phyloP scores from a whole-genome alignment of 2,329 filamentous ascomycete genomes.

The Sclerotinia minor region DNA sequence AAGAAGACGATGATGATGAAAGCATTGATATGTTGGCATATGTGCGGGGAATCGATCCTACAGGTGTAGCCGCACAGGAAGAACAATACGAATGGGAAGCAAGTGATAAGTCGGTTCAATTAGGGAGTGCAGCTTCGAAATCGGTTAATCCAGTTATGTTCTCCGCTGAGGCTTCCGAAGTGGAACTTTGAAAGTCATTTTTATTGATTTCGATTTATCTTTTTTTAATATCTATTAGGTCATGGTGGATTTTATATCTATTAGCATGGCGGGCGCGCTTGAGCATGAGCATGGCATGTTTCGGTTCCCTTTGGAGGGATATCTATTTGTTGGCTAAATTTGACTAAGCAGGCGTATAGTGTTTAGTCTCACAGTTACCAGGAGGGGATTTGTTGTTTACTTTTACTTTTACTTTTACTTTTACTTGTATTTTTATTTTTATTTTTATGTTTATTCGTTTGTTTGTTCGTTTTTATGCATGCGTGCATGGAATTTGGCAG shows the following conservation, averaged over 20 bases:
- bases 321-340: neutral
- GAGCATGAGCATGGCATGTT: neutral
- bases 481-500: neutral
- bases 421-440: neutral
- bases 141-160: neutral
- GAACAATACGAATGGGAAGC: slow-evolving; percentile 20
- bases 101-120: slow-evolving; percentile 18
- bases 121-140: slow-evolving; percentile 12
- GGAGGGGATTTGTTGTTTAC: neutral
- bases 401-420: neutral
- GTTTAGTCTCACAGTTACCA: neutral
- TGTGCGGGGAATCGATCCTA: slow-evolving; percentile 7
- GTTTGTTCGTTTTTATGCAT: neutral
- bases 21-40: slow-evolving; percentile 25
- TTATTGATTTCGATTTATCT: too few species aligned
- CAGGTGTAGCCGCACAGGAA: slow-evolving; percentile 1
- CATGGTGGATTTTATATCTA: neutral
- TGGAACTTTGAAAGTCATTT: neutral
- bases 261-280: neutral
- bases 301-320: neutral
- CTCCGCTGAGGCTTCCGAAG: neutral
- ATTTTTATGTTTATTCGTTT: neutral
- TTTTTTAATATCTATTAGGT: neutral
- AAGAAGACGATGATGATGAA: slow-evolving; percentile 16
- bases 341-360: neutral